A percentile compares a stretch with the other conserved stretches of the same genome.
Evolutionary conservation across 2,329 filamentous ascomycete genomes (phyloP).

Genomic region (Akanthomyces lecanii): DNA sequence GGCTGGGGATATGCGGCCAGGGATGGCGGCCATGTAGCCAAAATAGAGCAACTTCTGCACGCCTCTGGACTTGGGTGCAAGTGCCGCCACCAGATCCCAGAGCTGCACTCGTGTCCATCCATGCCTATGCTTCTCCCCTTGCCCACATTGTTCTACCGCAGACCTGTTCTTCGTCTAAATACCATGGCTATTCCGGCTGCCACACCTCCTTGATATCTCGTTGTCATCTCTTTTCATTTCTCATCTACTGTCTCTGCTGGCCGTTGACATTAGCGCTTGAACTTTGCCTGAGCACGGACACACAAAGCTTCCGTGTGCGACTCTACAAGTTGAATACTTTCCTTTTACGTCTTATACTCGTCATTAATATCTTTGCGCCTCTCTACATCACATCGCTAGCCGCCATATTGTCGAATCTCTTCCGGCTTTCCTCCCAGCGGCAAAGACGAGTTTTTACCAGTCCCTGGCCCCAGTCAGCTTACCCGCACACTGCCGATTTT

Average conservation of each 20-base stretch:
- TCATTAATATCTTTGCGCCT: background rate
- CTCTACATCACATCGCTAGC: background rate
- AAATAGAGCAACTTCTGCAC: slow-evolving; percentile 11
- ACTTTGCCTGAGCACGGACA: background rate
- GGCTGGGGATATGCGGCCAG: slow-evolving; percentile 6
- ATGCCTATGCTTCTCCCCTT: background rate
- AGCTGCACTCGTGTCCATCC: slow-evolving; percentile 7
- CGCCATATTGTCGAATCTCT: background rate
- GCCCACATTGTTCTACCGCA: background rate
- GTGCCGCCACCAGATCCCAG: slow-evolving; percentile 12
- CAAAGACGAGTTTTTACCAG: background rate
- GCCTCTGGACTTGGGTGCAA: slow-evolving; percentile 4
- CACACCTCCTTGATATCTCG: slow-evolving; percentile 12
- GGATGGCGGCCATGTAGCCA: slow-evolving; percentile 1
- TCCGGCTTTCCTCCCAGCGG: background rate
- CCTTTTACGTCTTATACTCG: background rate
- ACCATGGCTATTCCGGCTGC: slow-evolving; percentile 7
- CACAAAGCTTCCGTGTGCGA: background rate
- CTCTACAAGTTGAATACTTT: background rate
- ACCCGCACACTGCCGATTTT: slow-evolving; percentile 14
- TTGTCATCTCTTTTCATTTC: slow-evolving; percentile 2
- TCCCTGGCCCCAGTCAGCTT: slow-evolving; percentile 13
- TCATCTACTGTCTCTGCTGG: background rate
- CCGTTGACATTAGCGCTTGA: background rate
- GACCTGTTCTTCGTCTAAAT: slow-evolving; percentile 10